Percentiles rank a stretch among this genome's conserved stretches.
Evolutionary conservation across 495 filamentous ascomycete species (phyloP).

Genomic region (Parathielavia appendiculata): DNA sequence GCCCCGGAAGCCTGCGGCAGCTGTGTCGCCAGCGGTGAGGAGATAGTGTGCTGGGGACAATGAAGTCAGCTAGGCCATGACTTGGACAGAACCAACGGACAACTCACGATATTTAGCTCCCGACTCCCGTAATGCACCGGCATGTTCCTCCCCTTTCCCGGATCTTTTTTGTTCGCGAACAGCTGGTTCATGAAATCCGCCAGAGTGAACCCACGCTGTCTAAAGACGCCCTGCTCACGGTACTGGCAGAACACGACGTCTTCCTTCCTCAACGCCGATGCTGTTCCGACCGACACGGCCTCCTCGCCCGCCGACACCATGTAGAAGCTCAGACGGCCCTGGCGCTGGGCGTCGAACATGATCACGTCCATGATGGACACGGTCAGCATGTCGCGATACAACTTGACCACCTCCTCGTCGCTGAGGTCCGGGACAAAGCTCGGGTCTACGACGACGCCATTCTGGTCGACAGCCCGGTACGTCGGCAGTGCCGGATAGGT

Average conservation of each 20-base stretch:
- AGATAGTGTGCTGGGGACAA: slow-evolving; percentile 71
- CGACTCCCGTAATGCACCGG: slow-evolving; percentile 91
- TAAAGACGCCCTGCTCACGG: slow-evolving; percentile 84
- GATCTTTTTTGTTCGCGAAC: slow-evolving; percentile 82
- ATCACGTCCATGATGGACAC: slow-evolving; percentile 91
- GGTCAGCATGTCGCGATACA: slow-evolving; percentile 57
- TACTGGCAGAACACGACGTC: slow-evolving; percentile 96
- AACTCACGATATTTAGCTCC: slow-evolving; percentile 70
- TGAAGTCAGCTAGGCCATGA: slow-evolving; percentile 12
- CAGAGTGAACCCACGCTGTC: slow-evolving; percentile 82
- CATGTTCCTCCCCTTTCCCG: slow-evolving; percentile 87
- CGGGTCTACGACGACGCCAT: slow-evolving; percentile 74
- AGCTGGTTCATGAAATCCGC: slow-evolving; percentile 92
- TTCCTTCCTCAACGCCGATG: slow-evolving; percentile 70
- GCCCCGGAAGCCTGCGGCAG: slow-evolving; percentile 92
- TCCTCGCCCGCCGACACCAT: slow-evolving; percentile 98
- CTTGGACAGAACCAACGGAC: background rate
- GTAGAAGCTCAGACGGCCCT: slow-evolving; percentile 88
- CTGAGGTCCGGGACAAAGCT: slow-evolving; percentile 56
- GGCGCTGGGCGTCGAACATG: slow-evolving; percentile 81
- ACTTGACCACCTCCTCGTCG: slow-evolving; percentile 63
- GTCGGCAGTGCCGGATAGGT: slow-evolving; percentile 69
- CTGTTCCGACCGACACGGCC: slow-evolving; percentile 83
- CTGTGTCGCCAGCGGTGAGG: slow-evolving; percentile 88
- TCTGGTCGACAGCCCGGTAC: slow-evolving; percentile 79